These are phyloP conservation scores for Ceratobasidium sp. DNA, from an alignment of 1,284 basidiomycete species.

Conservation along the genomic window DNA sequence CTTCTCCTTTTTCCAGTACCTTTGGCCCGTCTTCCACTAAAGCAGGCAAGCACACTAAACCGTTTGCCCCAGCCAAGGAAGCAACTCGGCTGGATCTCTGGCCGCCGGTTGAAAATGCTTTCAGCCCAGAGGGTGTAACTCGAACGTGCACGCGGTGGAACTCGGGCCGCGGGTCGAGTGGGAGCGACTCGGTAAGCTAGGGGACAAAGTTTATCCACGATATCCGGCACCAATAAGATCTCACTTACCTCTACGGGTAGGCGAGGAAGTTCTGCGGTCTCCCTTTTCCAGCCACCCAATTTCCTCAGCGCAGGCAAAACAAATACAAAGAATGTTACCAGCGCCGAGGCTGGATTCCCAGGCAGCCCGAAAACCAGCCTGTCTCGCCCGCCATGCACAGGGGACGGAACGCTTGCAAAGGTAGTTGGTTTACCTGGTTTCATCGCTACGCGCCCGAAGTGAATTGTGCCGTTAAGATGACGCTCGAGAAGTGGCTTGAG, in stretches of 20 bases:
- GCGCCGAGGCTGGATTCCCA: slow-evolving; percentile 88
- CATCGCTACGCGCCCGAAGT: slow-evolving; percentile 64
- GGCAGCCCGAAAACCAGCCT: slow-evolving; percentile 86
- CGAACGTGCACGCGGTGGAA: slow-evolving; percentile 82
- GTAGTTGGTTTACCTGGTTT: slow-evolving; percentile 84
- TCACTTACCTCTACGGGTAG: slow-evolving; percentile 73
- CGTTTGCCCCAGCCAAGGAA: slow-evolving; percentile 83
- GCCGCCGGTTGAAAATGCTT: slow-evolving; percentile 84
- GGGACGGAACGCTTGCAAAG: slow-evolving; percentile 78
- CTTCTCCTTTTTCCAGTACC: slow-evolving; percentile 66
- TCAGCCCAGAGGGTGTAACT: slow-evolving; percentile 62
- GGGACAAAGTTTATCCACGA: neutral
- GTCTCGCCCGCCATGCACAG: slow-evolving; percentile 50
- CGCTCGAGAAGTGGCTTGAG: slow-evolving; percentile 90
- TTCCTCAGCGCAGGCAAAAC: slow-evolving; percentile 83
- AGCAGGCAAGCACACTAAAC: slow-evolving; percentile 76
- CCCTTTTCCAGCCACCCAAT: slow-evolving; percentile 75
- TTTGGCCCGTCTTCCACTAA: slow-evolving; percentile 59
- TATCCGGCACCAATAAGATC: neutral
- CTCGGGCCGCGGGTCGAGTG: slow-evolving; percentile 79
- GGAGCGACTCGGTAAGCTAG: slow-evolving; percentile 72
- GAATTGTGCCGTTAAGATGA: slow-evolving; percentile 72
- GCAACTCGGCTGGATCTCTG: slow-evolving; percentile 84
- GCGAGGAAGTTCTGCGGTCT: slow-evolving; percentile 71
- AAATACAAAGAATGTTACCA: slow-evolving; percentile 90